Evolutionary conservation across 1,284 basidiomycete species (phyloP), one percentile per base, ranked within the genome.

Genomic region (Cryptococcus maquisensis): DNA sequence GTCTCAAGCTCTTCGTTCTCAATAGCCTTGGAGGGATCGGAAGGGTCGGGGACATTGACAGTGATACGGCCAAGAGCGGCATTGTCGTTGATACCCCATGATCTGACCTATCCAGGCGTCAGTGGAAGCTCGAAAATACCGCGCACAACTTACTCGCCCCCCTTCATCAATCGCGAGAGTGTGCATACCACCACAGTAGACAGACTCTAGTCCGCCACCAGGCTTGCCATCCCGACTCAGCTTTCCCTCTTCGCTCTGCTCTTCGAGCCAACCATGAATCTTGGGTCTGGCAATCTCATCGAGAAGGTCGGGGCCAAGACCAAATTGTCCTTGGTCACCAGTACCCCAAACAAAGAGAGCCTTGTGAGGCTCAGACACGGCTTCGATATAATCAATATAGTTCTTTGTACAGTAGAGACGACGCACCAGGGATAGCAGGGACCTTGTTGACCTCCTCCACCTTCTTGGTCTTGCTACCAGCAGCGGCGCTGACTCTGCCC

Each of bases 31-130:
- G 77, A 81, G 7, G 83, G 81, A 48, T 85, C 81, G 24, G 62
- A 60, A 8, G 75, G 44, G 68, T 90, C 84, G 9, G 85, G 82
- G 38, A 88, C 80, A 53, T 86, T 82, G 49, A 81, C 78, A 2
- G 90, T 93, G 56, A 83, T 74, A 55, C 91, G 83, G n/a, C 94
- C 93, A 24, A 97, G 82, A 39, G 90, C 88, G 50, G 89, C 92
- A 65, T 91, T 87, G 71, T 97, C 93, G 72, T 97, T 96, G 60
- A 90, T 86, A 45, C 92, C 92, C 77, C 87, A 93, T 9, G 88
- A 86, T 83, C 87, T 88, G 21, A 90, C 79, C 88, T 90, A 52
- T 21, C n/a, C 0, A 28, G 13, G 20, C 23, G 18, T 57, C 28
- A 55, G 53, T 41, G 28, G 9, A 42, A 16, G 7, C 18, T 52